phyloP scores from a whole-genome alignment of 129 eudicot genomes.

The Tagetes patula region DNA sequence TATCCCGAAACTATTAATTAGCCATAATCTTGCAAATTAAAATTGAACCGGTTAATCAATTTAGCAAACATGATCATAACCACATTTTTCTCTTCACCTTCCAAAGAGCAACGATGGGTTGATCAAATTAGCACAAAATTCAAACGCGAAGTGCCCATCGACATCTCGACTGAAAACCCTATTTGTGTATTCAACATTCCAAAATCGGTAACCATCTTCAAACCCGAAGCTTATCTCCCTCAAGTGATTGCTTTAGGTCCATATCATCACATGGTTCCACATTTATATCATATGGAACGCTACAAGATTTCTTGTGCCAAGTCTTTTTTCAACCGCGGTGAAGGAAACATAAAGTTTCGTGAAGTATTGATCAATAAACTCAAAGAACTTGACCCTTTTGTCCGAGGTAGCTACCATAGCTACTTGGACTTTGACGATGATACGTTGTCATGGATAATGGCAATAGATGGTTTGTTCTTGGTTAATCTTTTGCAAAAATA shows the following conservation, averaged over 20 bases:
- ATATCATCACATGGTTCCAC: conserved; percentile 41
- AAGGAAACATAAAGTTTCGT: conserved; percentile 16
- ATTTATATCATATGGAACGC: conserved; percentile 38
- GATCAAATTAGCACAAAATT: conserved; percentile 33
- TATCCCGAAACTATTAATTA: conserved; percentile 4
- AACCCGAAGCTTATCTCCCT: conserved; percentile 50
- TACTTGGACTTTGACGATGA: conserved; percentile 39
- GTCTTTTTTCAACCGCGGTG: not conserved
- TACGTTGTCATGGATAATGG: conserved; percentile 39
- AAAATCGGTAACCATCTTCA: conserved; percentile 20
- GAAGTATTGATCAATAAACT: conserved; percentile 26
- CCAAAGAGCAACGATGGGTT: conserved; percentile 43
- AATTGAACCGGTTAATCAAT: not conserved
- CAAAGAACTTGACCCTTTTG: conserved; percentile 20
- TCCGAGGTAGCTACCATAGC: conserved; percentile 40
- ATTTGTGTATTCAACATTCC: conserved; percentile 39
- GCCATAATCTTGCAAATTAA: not conserved
- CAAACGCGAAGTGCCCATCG: conserved; percentile 26
- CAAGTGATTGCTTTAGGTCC: conserved; percentile 44
- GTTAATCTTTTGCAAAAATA: conserved; percentile 33
- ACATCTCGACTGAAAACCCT: conserved; percentile 28
- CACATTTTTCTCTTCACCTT: conserved; percentile 26
- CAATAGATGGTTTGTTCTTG: conserved; percentile 47
- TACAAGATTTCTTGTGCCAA: conserved; percentile 34
- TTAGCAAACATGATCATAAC: conserved; percentile 25